Percentiles rank a stretch among this genome's conserved stretches.
Evolutionary conservation across 2,329 filamentous ascomycete species (phyloP).

Genomic region (Diaporthe destruens): DNA sequence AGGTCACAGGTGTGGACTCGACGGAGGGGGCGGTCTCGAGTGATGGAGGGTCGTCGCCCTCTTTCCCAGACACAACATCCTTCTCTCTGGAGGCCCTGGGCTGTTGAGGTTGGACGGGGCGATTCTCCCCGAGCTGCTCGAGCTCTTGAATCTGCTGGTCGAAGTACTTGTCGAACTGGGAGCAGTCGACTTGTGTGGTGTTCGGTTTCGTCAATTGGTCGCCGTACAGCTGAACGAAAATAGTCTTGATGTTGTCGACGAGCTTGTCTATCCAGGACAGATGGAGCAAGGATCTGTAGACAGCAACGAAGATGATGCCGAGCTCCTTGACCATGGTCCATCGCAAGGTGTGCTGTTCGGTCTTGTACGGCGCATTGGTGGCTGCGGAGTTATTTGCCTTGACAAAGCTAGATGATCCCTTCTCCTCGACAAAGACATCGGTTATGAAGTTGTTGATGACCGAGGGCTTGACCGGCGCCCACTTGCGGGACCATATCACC

Average conservation of each 20-base stretch:
- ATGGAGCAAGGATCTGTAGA: conserved; percentile 95
- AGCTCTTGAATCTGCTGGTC: conserved; percentile 91
- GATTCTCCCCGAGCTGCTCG: conserved; percentile 65
- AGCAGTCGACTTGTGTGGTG: conserved; percentile 82
- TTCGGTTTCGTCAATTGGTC: conserved; percentile 86
- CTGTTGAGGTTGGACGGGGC: conserved; percentile 46
- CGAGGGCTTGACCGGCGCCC: conserved; percentile 81
- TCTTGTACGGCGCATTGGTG: conserved; percentile 81
- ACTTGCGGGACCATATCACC: conserved; percentile 94
- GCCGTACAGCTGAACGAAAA: conserved; percentile 92
- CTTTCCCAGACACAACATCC: conserved; percentile 51
- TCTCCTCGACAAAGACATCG: conserved; percentile 98
- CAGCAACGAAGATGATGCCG: conserved; percentile 97
- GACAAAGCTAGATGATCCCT: conserved; percentile 71
- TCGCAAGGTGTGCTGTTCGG: conserved; percentile 94
- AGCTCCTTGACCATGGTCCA: conserved; percentile 95
- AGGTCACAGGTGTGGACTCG: conserved; percentile 79
- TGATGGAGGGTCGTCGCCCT: conserved; percentile 55
- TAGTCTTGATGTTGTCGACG: conserved; percentile 91
- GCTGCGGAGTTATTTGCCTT: conserved; percentile 71
- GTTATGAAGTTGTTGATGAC: conserved; percentile 95
- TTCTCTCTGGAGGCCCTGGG: conserved; percentile 49
- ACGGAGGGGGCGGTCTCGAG: conserved; percentile 61
- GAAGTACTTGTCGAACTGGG: conserved; percentile 90
- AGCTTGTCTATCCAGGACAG: conserved; percentile 98